Percentiles rank a stretch among this genome's conserved stretches.
These are phyloP conservation scores for Phoma sp. DNA, from an alignment of 2,329 filamentous ascomycete species.

Conservation along the genomic window DNA sequence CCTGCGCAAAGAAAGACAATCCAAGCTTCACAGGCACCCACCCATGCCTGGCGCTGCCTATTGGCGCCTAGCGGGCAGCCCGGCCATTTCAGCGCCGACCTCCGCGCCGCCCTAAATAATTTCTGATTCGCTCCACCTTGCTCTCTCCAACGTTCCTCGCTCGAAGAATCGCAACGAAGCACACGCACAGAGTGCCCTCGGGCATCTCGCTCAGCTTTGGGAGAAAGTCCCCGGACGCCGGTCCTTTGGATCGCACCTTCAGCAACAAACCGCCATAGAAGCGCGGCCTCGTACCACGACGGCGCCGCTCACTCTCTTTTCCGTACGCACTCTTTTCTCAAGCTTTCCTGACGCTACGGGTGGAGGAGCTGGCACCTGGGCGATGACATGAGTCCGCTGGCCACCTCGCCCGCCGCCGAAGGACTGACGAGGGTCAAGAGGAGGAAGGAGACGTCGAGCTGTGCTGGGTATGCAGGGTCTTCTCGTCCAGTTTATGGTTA, in stretches of 20 bases:
- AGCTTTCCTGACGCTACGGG: slow-evolving; percentile 25
- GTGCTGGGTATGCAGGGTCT: slow-evolving; percentile 57
- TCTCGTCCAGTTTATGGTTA: slow-evolving; percentile 96
- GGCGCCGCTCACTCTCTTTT: slow-evolving; percentile 57
- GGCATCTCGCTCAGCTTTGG: slow-evolving; percentile 75
- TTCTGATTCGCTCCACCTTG: slow-evolving; percentile 7
- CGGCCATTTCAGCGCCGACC: slow-evolving; percentile 26
- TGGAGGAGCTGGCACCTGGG: slow-evolving; percentile 66
- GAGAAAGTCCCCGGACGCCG: slow-evolving; percentile 99
- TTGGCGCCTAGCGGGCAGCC: slow-evolving; percentile 26
- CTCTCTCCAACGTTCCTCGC: slow-evolving; percentile 76
- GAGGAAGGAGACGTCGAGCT: slow-evolving; percentile 36
- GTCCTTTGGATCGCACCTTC: slow-evolving; percentile 65
- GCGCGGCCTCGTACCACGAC: slow-evolving; percentile 75
- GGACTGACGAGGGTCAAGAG: slow-evolving; percentile 36
- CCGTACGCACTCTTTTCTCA: slow-evolving; percentile 60
- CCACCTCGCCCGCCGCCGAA: slow-evolving; percentile 45
- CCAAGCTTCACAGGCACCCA: slow-evolving; percentile 39
- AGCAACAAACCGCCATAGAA: slow-evolving; percentile 99
- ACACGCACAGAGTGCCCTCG: slow-evolving; percentile 75
- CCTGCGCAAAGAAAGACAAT: slow-evolving; percentile 28
- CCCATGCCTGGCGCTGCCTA: slow-evolving; percentile 38
- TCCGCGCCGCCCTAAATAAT: slow-evolving; percentile 29
- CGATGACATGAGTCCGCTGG: slow-evolving; percentile 88
- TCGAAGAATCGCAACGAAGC: slow-evolving; percentile 99